Base-by-base conservation (phyloP, 176 grass and related monocot genomes). In the Bolboschoenus planiculmis region DNA sequence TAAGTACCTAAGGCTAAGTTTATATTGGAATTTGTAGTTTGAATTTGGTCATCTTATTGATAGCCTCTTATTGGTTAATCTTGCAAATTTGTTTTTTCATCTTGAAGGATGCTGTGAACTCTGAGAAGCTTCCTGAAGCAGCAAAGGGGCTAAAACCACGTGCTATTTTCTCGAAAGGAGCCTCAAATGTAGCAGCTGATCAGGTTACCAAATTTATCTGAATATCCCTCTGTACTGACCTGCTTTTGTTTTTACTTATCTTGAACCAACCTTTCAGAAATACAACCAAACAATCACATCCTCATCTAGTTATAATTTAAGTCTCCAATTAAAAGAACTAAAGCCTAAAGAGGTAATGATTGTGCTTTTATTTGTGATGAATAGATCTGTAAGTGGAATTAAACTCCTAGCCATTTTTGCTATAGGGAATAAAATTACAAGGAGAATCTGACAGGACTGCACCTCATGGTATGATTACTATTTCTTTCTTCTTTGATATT, bases 131-230 rank as follows among this genome's bases (percentile, higher is more conserved):
- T 58, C 82, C 86, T 82, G 57, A 78, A 84, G 84, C 86, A 77
- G 90, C 89, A 76, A 95, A 87, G 79, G 82, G 64, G 80, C 54
- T 83, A 65, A 94, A 91, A 72, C 85, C 92, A 27, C 92, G 89
- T 80, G 75, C 85, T 61, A 71, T 98, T 84, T 87, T 95, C 43
- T 68, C 92, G 56, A 91, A 87, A 84, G 81, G 89, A 56, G 76
- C 15, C 75, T 75, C 83, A 30, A 97, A 88, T 87, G 87, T 84
- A 78, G 80, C 51, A 78, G 70, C 87, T 77, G 90, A 90, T 54
- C 86, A 91, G 92, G 92, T 89, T 78, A 36, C 54, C 14, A 84
- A 48, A 86, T 56, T 83, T 89, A 15, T 8, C 74, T 68, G 84
- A 4, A 67, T 68, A 54, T 67, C 53, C 65, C 27, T 42, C 87